Conservation (phyloP, 805 yeast species). For the Candida tammaniensis region DNA sequence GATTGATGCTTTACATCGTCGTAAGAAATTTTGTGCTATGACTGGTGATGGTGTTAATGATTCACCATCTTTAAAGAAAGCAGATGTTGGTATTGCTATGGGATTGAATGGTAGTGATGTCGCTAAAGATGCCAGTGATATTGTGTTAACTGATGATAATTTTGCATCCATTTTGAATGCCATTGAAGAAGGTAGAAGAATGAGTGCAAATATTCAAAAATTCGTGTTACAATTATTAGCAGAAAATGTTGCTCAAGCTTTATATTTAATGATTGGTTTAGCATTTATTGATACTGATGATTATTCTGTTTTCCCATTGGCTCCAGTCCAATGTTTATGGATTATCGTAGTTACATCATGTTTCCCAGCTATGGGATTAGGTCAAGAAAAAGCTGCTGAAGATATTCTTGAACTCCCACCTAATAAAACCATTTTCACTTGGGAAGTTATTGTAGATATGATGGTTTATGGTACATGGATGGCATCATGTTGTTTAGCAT, state of each 20-base stretch:
- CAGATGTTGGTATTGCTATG: constrained; percentile 94
- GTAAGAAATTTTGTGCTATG: constrained; percentile 61
- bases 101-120: constrained; percentile 93
- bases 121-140: constrained; percentile 95
- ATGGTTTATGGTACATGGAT: constrained; percentile 68
- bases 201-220: constrained; percentile 33
- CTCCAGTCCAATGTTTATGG: constrained; percentile 42
- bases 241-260: constrained; percentile 50
- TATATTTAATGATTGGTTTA: constrained; percentile 67
- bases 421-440: constrained; percentile 60
- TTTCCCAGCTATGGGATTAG: constrained; percentile 38
- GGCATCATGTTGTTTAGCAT: constrained; percentile 66
- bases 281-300: constrained; percentile 63
- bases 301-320: constrained; percentile 75
- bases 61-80: constrained; percentile 91
- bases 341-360: constrained; percentile 34
- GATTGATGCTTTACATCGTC: constrained; percentile 65
- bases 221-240: constrained; percentile 33
- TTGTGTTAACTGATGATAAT: constrained; percentile 94
- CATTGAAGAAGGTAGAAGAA: constrained; percentile 37
- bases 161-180: constrained; percentile 90
- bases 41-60: constrained; percentile 98
- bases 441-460: constrained; percentile 69
- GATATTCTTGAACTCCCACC: constrained; percentile 68
- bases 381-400: constrained; percentile 58